These are phyloP conservation scores for Phytophthora palmivora DNA, from an alignment of 352 stramenopile genomes.

Conservation along the genomic window DNA sequence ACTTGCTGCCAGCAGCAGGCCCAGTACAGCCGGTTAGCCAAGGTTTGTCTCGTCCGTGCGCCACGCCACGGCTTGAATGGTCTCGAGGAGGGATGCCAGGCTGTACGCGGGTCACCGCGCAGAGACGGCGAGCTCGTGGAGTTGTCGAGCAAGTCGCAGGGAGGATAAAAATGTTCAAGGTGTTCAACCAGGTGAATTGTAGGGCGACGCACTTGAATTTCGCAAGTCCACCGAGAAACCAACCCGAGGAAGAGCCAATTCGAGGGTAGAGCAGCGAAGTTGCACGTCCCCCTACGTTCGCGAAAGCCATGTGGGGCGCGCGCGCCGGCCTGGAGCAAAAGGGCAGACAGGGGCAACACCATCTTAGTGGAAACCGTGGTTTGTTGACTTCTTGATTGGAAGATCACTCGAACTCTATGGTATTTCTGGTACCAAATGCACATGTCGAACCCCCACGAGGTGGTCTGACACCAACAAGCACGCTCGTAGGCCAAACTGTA, in stretches of 20 bases:
- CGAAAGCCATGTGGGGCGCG: constrained; percentile 45
- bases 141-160: constrained; percentile 40
- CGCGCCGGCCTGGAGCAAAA: constrained; percentile 11
- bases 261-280: constrained; percentile 27
- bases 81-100: constrained; percentile 33
- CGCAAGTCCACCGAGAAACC: constrained; percentile 39
- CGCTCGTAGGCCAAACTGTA: constrained; percentile 26
- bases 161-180: constrained; percentile 26
- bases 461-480: constrained; percentile 16
- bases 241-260: constrained; percentile 35
- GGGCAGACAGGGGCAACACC: constrained; percentile 38
- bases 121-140: constrained; percentile 33
- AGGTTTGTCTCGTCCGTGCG: constrained; percentile 39
- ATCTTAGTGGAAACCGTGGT: constrained; percentile 32
- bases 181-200: constrained; percentile 12
- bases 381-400: constrained; percentile 30
- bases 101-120: constrained; percentile 31
- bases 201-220: constrained; percentile 32
- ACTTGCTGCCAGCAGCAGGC: constrained; percentile 32
- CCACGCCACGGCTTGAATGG: constrained; percentile 39
- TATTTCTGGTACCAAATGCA: constrained; percentile 2
- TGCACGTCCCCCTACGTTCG: constrained; percentile 32
- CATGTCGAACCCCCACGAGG: constrained; percentile 26
- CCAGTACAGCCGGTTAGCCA: too few species aligned
- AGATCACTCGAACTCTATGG: constrained; percentile 27